These are phyloP conservation scores for Calonectria pteridis DNA, from an alignment of 2,329 filamentous ascomycete genomes.

Conservation along the genomic window DNA sequence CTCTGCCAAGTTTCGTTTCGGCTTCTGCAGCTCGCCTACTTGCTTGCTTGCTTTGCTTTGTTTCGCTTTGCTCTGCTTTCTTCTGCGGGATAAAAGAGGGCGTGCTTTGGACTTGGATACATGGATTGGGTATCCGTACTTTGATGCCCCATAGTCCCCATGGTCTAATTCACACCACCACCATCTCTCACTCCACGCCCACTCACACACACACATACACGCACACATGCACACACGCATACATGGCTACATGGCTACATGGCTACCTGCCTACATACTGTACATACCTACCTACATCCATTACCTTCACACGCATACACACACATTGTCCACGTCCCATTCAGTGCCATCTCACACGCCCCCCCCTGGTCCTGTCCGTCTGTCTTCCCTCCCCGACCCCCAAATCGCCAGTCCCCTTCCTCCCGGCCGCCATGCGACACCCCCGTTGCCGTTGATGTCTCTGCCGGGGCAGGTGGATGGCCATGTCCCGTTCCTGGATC, in stretches of 20 bases:
- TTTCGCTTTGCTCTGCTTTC: not conserved
- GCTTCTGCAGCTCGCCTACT: not conserved
- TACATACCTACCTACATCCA: not conserved
- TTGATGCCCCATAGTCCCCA: constrained; percentile 50
- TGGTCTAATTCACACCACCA: constrained; percentile 43
- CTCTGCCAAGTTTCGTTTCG: not conserved
- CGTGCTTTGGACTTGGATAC: constrained; percentile 44
- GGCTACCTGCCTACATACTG: not conserved
- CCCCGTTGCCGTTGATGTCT: constrained; percentile 32
- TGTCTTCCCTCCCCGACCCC: not conserved
- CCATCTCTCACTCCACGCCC: constrained; percentile 32
- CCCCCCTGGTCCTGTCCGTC: constrained; percentile 20
- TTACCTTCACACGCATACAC: not conserved
- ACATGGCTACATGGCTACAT: not conserved
- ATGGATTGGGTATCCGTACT: constrained; percentile 57
- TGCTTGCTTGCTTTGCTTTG: not conserved
- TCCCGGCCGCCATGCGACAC: constrained; percentile 39
- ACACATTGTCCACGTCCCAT: constrained; percentile 1
- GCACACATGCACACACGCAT: constrained; percentile 9
- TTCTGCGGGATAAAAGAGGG: constrained; percentile 53
- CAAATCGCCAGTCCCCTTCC: constrained; percentile 20
- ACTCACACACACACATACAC: constrained; percentile 21
- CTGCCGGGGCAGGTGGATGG: constrained; percentile 21
- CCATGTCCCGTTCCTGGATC: constrained; percentile 40
- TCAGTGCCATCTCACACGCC: constrained; percentile 24